Evolutionary conservation across 805 yeast genomes (phyloP).

Genomic region (Suhomyces sp.): DNA sequence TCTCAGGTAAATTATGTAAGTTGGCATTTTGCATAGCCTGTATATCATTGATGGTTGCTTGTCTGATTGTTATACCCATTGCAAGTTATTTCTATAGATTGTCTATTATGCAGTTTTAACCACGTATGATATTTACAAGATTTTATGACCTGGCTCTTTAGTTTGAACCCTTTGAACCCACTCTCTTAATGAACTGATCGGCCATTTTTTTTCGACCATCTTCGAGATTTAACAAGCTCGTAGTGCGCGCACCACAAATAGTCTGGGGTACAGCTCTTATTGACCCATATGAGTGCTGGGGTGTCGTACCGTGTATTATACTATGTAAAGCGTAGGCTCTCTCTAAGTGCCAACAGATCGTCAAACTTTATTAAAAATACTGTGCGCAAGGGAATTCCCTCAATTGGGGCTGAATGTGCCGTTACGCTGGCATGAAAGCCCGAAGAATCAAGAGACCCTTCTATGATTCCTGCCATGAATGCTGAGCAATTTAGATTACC

Average conservation of each 20-base stretch:
- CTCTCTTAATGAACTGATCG: neutral
- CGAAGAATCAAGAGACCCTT: slow-evolving; percentile 73
- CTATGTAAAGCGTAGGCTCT: slow-evolving; percentile 37
- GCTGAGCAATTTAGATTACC: slow-evolving; percentile 78
- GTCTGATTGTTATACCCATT: slow-evolving; percentile 86
- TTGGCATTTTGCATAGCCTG: slow-evolving; percentile 97
- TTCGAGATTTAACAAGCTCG: neutral
- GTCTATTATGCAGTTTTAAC: neutral
- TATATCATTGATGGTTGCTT: slow-evolving; percentile 80
- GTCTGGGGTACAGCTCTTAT: neutral
- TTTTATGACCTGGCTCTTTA: neutral
- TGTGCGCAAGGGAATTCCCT: slow-evolving; percentile 59
- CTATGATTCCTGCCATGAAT: slow-evolving; percentile 79
- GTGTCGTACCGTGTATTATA: neutral
- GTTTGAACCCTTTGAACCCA: neutral
- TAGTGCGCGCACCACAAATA: neutral
- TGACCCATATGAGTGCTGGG: too few species aligned
- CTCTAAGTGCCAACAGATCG: slow-evolving; percentile 52
- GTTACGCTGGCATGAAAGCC: slow-evolving; percentile 72
- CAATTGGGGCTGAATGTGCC: slow-evolving; percentile 75
- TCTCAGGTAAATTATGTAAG: slow-evolving; percentile 88
- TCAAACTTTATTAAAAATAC: slow-evolving; percentile 76
- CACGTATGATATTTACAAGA: neutral
- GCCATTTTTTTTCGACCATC: neutral
- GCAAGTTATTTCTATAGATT: neutral